These are phyloP conservation scores for Allodekkera sacchari DNA, from an alignment of 805 yeast species.

Conservation along the genomic window DNA sequence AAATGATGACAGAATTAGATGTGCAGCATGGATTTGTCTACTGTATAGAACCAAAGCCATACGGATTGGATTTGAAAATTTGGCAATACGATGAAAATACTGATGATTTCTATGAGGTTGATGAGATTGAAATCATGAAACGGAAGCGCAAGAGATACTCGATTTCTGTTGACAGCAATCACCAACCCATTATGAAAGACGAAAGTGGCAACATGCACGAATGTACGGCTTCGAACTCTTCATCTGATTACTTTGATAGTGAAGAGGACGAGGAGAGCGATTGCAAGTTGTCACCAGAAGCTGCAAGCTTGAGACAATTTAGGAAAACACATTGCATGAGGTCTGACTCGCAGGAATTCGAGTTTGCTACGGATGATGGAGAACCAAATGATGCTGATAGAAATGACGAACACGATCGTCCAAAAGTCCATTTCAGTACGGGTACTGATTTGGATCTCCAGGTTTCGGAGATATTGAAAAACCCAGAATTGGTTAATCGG, in stretches of 20 bases:
- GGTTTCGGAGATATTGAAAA: slow-evolving; percentile 13
- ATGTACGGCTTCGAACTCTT: slow-evolving; percentile 6
- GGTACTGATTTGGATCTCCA: slow-evolving; percentile 8
- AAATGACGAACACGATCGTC: background rate
- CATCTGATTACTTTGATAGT: slow-evolving; percentile 11
- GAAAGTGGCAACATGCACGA: slow-evolving; percentile 6
- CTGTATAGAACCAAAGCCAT: slow-evolving; percentile 31
- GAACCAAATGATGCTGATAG: too few relatives aligned
- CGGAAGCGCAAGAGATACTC: slow-evolving; percentile 24
- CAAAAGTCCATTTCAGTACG: slow-evolving; percentile 4
- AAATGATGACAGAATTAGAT: slow-evolving; percentile 29
- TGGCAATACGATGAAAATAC: slow-evolving; percentile 28
- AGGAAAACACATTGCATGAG: slow-evolving; percentile 13
- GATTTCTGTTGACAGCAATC: slow-evolving; percentile 14
- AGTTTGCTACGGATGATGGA: slow-evolving; percentile 14
- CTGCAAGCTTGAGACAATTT: slow-evolving; percentile 6
- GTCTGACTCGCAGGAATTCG: slow-evolving; percentile 25
- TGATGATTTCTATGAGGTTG: slow-evolving; percentile 29
- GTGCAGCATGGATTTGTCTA: slow-evolving; percentile 28
- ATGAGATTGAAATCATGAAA: slow-evolving; percentile 28
- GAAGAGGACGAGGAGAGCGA: slow-evolving; percentile 10
- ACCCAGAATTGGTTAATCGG: slow-evolving; percentile 11
- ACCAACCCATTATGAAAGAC: slow-evolving; percentile 13
- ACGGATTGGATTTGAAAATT: slow-evolving; percentile 28
- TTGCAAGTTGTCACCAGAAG: slow-evolving; percentile 1